Evolutionary conservation across 2,329 filamentous ascomycete genomes (phyloP).

Genomic region (Bipolaris cookei): DNA sequence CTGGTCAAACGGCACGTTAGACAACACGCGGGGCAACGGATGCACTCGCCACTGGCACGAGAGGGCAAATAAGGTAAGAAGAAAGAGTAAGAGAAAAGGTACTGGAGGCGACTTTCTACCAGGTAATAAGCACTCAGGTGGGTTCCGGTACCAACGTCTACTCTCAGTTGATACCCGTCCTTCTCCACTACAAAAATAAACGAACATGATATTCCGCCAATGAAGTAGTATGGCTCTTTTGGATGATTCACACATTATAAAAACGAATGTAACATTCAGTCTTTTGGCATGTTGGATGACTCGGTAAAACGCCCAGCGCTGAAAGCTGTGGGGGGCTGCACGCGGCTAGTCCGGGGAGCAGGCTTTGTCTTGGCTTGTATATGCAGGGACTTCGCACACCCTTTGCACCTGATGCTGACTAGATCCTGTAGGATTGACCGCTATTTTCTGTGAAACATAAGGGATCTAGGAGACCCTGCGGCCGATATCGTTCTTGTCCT

Average conservation of each 20-base stretch:
- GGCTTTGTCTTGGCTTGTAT: background rate
- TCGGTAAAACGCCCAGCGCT: background rate
- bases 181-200: background rate
- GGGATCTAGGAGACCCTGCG: no score
- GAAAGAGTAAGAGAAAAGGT: background rate
- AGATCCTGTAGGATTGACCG: background rate
- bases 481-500: no score
- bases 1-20: background rate
- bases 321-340: background rate
- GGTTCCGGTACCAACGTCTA: background rate
- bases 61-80: background rate
- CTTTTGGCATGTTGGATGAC: background rate
- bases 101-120: background rate
- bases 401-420: background rate
- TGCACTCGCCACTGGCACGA: no score
- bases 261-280: background rate
- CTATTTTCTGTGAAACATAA: background rate
- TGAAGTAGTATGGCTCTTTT: background rate
- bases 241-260: background rate
- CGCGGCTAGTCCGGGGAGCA: background rate
- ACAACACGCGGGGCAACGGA: background rate
- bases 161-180: background rate
- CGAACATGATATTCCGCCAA: background rate
- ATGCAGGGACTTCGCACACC: background rate
- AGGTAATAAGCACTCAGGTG: background rate